A percentile compares a stretch with the other conserved stretches of the same genome.
Evolutionary conservation across 805 yeast species (phyloP).

Genomic region (Metschnikowia reukaufii): DNA sequence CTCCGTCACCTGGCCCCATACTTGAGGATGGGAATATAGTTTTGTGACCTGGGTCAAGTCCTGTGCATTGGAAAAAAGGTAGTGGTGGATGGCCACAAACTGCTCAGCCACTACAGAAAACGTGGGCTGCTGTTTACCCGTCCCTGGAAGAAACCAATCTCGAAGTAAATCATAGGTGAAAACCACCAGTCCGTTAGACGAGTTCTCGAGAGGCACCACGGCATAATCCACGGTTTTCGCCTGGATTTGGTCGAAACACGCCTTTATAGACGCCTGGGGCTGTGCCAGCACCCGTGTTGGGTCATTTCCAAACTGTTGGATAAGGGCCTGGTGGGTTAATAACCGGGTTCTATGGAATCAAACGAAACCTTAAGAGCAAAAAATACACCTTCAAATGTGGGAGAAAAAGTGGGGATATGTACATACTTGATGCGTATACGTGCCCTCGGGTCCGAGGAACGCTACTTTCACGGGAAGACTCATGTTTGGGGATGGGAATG

Average conservation of each 20-base stretch:
- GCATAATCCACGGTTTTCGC: conserved; percentile 56
- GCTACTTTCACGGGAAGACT: conserved; percentile 47
- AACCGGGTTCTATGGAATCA: neutral
- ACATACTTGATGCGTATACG: conserved; percentile 84
- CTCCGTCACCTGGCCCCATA: conserved; percentile 85
- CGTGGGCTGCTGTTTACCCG: conserved; percentile 18
- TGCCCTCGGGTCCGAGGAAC: conserved; percentile 87
- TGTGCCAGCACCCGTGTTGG: conserved; percentile 26
- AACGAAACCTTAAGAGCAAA: too few relatives aligned
- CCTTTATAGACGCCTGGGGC: conserved; percentile 47
- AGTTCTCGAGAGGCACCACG: conserved; percentile 89
- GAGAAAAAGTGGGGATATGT: neutral
- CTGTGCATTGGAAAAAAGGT: conserved; percentile 52
- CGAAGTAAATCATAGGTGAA: conserved; percentile 80
- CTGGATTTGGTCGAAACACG: conserved; percentile 61
- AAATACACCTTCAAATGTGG: too few relatives aligned
- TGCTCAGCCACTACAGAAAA: conserved; percentile 72
- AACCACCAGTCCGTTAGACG: conserved; percentile 92
- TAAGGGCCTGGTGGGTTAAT: conserved; percentile 31
- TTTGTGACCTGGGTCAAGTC: conserved; percentile 48
- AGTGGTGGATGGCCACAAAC: conserved; percentile 80
- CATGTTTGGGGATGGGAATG: neutral
- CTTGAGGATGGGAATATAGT: conserved; percentile 94
- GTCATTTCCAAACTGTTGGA: conserved; percentile 51
- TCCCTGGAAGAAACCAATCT: conserved; percentile 50